phyloP scores from a whole-genome alignment of 768 basidiomycete species.

The Termitomyces sp. region DNA sequence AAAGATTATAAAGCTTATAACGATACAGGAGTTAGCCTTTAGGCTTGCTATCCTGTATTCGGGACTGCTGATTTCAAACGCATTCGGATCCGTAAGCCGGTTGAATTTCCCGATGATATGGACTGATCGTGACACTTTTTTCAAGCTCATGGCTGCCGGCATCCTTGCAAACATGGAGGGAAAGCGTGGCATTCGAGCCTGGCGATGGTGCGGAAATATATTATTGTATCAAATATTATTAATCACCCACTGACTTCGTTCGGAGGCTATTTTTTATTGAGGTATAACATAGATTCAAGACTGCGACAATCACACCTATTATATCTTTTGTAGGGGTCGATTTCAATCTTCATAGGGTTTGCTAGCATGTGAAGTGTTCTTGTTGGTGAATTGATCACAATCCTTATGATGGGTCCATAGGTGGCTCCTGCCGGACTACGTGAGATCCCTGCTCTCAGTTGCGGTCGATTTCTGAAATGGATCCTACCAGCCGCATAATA shows the following conservation, averaged over 20 bases:
- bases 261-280: conserved; percentile 67
- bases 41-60: conserved; percentile 56
- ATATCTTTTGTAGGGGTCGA: conserved; percentile 39
- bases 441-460: conserved; percentile 18
- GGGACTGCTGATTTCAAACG: conserved; percentile 58
- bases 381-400: too few relatives aligned
- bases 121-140: neutral
- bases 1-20: neutral
- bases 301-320: neutral
- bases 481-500: conserved; percentile 47
- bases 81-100: conserved; percentile 54
- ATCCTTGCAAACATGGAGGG: conserved; percentile 69
- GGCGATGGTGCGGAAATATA: conserved; percentile 48
- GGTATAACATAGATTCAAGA: conserved; percentile 20
- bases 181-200: conserved; percentile 56
- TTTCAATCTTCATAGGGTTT: conserved; percentile 57
- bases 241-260: neutral
- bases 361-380: conserved; percentile 37
- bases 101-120: neutral
- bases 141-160: conserved; percentile 66
- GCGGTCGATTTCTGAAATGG: neutral
- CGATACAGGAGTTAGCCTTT: conserved; percentile 53
- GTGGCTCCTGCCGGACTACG: conserved; percentile 55
- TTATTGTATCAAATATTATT: neutral
- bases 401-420: conserved; percentile 21